Evolutionary conservation across 306 rosid genomes (phyloP).

Genomic region (Astragalus membranaceus): DNA sequence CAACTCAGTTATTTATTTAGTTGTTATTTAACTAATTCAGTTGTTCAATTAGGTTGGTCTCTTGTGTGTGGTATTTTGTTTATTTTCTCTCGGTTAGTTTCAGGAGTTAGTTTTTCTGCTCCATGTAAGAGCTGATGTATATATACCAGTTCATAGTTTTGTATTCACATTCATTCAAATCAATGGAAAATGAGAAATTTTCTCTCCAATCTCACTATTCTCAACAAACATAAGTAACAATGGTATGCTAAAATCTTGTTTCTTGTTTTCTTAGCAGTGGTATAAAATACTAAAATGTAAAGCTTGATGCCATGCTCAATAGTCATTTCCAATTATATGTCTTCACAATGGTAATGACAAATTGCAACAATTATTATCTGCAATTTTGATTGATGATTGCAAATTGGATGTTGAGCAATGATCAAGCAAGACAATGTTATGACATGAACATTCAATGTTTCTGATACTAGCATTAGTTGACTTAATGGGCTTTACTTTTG

Average conservation of each 20-base stretch:
- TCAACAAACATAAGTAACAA: background rate
- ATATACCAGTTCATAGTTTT: too few species aligned
- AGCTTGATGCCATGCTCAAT: background rate
- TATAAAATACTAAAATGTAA: background rate
- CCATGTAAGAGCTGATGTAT: too few species aligned
- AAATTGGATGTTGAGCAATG: background rate
- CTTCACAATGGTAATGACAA: background rate
- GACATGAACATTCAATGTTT: background rate
- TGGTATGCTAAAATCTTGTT: background rate
- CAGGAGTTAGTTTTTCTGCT: too few species aligned
- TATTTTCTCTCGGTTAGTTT: too few species aligned
- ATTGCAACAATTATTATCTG: background rate
- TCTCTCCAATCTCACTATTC: too few species aligned
- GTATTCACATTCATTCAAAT: too few species aligned
- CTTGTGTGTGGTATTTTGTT: too few species aligned
- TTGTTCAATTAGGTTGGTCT: too few species aligned
- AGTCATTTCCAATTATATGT: background rate
- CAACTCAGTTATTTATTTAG: too few species aligned
- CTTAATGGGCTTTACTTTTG: background rate
- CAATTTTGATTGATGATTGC: conserved; percentile 1
- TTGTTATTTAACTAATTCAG: too few species aligned
- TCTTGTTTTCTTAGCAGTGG: background rate
- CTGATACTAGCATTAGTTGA: background rate
- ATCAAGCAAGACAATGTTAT: background rate
- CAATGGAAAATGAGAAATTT: too few species aligned